phyloP scores from a whole-genome alignment of 2,329 filamentous ascomycete genomes.

The Fusarium illudens region DNA sequence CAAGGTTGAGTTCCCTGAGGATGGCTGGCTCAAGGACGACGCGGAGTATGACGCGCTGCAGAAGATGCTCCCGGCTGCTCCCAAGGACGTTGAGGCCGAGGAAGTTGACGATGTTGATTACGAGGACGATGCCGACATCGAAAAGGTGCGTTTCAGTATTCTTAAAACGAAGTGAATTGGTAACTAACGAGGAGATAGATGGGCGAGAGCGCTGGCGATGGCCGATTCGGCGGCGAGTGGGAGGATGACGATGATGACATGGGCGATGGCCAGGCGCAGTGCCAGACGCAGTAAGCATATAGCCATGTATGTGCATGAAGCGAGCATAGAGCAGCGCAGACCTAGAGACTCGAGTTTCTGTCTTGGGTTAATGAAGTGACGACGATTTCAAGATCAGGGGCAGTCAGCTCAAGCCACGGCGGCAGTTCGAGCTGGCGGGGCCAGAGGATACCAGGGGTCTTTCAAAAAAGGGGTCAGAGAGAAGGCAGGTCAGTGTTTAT shows the following conservation, averaged over 20 bases:
- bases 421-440: constrained; percentile 1
- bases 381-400: constrained; percentile 35
- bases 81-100: constrained; percentile 70
- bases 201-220: constrained; percentile 75
- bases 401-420: constrained; percentile 1
- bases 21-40: constrained; percentile 82
- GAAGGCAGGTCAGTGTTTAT: constrained; percentile 1
- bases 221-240: constrained; percentile 71
- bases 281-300: constrained; percentile 72
- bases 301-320: not conserved
- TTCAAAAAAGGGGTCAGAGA: constrained; percentile 10
- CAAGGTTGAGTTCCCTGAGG: constrained; percentile 87
- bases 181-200: constrained; percentile 58
- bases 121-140: constrained; percentile 82
- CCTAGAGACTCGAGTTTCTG: constrained; percentile 19
- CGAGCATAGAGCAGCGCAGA: constrained; percentile 18
- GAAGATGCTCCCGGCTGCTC: constrained; percentile 76
- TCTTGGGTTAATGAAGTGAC: constrained; percentile 39
- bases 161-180: not conserved
- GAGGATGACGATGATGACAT: constrained; percentile 75
- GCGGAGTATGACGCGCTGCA: constrained; percentile 73
- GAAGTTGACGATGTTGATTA: constrained; percentile 89
- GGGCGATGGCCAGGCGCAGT: constrained; percentile 72
- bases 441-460: not conserved
- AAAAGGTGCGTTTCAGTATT: constrained; percentile 65